These are phyloP conservation scores for Ogataea hybrid DNA, from an alignment of 1,139 yeast genomes.

Conservation along the genomic window DNA sequence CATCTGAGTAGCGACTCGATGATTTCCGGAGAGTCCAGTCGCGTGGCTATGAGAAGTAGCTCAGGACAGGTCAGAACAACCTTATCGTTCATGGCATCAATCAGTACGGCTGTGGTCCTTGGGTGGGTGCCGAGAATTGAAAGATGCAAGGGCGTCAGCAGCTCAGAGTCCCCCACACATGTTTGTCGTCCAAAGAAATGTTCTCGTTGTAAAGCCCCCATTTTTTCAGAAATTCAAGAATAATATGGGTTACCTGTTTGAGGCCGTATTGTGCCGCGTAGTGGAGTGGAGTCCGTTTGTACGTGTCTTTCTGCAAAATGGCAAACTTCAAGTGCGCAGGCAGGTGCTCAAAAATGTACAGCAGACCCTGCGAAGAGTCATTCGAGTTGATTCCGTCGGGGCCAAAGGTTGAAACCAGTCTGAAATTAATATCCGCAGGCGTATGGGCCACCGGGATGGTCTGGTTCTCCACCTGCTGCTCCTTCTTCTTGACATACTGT, in stretches of 20 bases:
- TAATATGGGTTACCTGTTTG: constrained; percentile 54
- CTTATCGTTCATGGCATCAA: constrained; percentile 43
- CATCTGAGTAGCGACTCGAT: constrained; percentile 52
- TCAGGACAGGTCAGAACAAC: constrained; percentile 45
- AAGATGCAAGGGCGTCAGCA: constrained; percentile 77
- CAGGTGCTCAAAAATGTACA: constrained; percentile 51
- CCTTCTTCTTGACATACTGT: constrained; percentile 28
- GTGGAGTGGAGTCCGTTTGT: constrained; percentile 83
- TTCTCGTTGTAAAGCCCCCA: constrained; percentile 51
- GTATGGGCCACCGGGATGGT: constrained; percentile 32
- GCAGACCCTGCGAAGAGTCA: constrained; percentile 53
- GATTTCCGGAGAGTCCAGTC: constrained; percentile 60
- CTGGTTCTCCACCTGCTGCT: constrained; percentile 34
- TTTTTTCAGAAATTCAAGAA: constrained; percentile 49
- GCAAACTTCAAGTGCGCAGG: constrained; percentile 52
- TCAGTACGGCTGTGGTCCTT: constrained; percentile 60
- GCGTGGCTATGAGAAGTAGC: constrained; percentile 66
- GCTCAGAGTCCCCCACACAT: constrained; percentile 80
- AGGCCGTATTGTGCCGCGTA: constrained; percentile 89
- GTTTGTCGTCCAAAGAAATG: constrained; percentile 56
- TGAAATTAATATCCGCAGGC: constrained; percentile 43
- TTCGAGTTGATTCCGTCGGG: constrained; percentile 62
- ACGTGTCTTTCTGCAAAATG: constrained; percentile 67
- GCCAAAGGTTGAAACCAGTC: constrained; percentile 50
- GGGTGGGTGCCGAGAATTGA: constrained; percentile 86